Evolutionary conservation across 2,329 filamentous ascomycete genomes (phyloP), one percentile per base, ranked within the genome.

Genomic region (Apiospora malaysiana): DNA sequence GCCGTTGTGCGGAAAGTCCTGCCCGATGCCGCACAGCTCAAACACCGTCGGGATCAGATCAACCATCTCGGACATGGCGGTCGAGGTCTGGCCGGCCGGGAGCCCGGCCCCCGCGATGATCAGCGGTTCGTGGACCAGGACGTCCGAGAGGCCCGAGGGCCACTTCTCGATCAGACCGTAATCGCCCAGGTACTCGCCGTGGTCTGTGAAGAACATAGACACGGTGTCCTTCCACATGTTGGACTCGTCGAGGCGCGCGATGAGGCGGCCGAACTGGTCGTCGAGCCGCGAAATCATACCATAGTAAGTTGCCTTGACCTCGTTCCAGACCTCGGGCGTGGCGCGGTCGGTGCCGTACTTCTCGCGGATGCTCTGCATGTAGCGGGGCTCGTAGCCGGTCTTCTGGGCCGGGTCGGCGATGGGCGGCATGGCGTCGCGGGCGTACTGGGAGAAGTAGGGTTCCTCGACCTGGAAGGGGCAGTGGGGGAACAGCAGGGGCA

Each of bases 151-250:
- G 2, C 81, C 84, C 0, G 82, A 84, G 0, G 83, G 84, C 83
- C 84, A 86, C 70, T 86, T 86, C 74, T 86, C 84, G 27, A 87
- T 83, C 16, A 86, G 75, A 0, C 84, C 84, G 69, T 85, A 79
- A 68, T 86, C 84, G 16, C 84, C 84, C 0, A 86, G 79, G 68
- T 83, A 86, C 83, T 86, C 83, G 4, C 84, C 84, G 70, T 84
- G 84, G 63, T 84, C 82, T 0, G 82, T 84, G 69, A 83, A 84
- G 73, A 85, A 84, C 77, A 85, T 79, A 0, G 82, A 84, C 0
- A 85, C 77, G 0, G 83, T 84, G 9, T 79, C 75, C 4, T 82
- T 75, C 80, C 81, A 84, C 0, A 82, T 73, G 0, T 74, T 78
- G 1, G 79, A 73, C 0, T 79, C 76, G 12, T 83, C 78, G 2